These are phyloP conservation scores for Chloromonas sp. DNA, from an alignment of 163 green algal genomes.

Conservation along the genomic window DNA sequence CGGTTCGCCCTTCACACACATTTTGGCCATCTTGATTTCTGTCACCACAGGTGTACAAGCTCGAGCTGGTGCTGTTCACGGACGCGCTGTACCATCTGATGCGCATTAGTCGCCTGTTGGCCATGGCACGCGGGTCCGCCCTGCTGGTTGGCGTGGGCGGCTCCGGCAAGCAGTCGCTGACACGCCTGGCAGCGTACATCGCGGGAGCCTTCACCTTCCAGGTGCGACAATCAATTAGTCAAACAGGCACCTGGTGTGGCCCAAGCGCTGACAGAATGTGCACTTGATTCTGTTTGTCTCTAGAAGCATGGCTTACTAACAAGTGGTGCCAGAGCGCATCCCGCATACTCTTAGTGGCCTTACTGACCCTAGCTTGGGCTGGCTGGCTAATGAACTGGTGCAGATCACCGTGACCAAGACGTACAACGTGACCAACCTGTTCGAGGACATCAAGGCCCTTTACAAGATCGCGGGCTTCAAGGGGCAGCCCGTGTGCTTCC, in stretches of 20 bases:
- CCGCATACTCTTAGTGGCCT: too few relatives aligned
- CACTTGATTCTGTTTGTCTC: too few relatives aligned
- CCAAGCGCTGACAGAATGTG: too few relatives aligned
- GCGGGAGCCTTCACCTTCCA: slow-evolving; percentile 70
- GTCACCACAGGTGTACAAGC: slow-evolving; percentile 46
- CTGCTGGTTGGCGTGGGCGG: slow-evolving; percentile 92
- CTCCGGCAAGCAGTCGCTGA: slow-evolving; percentile 81
- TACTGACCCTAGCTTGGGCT: too few relatives aligned
- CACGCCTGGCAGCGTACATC: slow-evolving; percentile 78
- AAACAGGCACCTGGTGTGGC: too few relatives aligned
- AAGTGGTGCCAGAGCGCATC: too few relatives aligned
- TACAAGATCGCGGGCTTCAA: slow-evolving; percentile 91
- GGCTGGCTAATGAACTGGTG: too few relatives aligned
- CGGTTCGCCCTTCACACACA: too few relatives aligned
- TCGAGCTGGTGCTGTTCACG: slow-evolving; percentile 91
- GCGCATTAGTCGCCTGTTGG: slow-evolving; percentile 77
- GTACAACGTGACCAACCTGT: slow-evolving; percentile 82
- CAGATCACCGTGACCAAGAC: slow-evolving; percentile 57
- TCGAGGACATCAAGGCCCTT: slow-evolving; percentile 92
- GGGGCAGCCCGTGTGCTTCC: slow-evolving; percentile 82
- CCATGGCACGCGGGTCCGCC: slow-evolving; percentile 77
- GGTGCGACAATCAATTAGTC: not conserved
- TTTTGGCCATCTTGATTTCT: too few relatives aligned
- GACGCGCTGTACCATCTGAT: slow-evolving; percentile 88
- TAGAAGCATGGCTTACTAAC: too few relatives aligned